Conservation (phyloP, 306 rosid species). For the Chamaecrista fasciculata region DNA sequence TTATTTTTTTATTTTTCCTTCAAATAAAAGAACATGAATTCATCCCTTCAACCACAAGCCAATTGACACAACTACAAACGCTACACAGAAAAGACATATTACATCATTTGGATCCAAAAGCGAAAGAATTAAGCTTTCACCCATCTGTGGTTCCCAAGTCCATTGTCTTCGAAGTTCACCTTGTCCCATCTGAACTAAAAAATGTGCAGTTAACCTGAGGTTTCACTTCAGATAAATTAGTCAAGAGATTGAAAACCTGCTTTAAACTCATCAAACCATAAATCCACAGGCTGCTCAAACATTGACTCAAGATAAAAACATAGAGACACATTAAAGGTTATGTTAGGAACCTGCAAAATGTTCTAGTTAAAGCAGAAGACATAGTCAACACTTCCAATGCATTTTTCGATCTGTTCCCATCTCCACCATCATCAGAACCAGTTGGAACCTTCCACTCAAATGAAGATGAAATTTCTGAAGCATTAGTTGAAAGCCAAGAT, state of each 20-base stretch:
- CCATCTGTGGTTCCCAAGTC: constrained; percentile 94
- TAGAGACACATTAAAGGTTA: constrained; percentile 32
- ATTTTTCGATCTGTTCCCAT: constrained; percentile 66
- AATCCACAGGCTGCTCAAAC: constrained; percentile 16
- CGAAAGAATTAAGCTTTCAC: constrained; percentile 86
- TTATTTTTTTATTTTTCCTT: background rate
- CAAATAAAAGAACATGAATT: background rate
- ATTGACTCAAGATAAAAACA: constrained; percentile 21
- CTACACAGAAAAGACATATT: constrained; percentile 28
- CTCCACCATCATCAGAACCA: constrained; percentile 92
- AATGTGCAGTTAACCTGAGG: constrained; percentile 87
- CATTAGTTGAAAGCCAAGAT: constrained; percentile 63
- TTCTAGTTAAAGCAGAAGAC: constrained; percentile 64
- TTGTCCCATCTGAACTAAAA: constrained; percentile 65
- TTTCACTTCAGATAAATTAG: constrained; percentile 39
- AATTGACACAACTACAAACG: constrained; percentile 17
- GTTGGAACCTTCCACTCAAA: constrained; percentile 91
- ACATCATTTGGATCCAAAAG: constrained; percentile 90
- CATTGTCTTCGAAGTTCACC: constrained; percentile 73
- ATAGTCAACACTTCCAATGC: constrained; percentile 68
- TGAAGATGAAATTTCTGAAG: constrained; percentile 65
- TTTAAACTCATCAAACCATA: constrained; percentile 2
- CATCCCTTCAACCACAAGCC: constrained; percentile 21
- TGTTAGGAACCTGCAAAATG: constrained; percentile 64
- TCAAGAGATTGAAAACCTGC: constrained; percentile 24